Conservation (phyloP, 2,329 filamentous ascomycete genomes). For the Periconia sp. region DNA sequence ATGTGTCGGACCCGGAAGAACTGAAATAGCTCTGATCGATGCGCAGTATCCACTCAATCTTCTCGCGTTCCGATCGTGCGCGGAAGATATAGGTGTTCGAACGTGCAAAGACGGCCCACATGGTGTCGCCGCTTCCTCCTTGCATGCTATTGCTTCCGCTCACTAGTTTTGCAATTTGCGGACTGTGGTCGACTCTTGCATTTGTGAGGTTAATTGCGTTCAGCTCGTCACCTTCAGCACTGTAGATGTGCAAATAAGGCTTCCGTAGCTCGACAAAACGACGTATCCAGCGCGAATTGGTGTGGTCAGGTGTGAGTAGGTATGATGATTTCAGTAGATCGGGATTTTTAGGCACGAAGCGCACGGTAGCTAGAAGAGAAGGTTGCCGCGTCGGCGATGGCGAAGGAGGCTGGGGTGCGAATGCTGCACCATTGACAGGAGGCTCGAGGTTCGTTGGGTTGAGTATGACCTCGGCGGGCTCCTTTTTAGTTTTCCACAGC, state of each 20-base stretch:
- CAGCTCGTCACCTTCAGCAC: slow-evolving; percentile 86
- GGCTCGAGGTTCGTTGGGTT: slow-evolving; percentile 66
- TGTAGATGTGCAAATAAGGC: slow-evolving; percentile 92
- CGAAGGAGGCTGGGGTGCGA: slow-evolving; percentile 48
- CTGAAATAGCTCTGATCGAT: slow-evolving; percentile 82
- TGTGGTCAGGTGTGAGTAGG: slow-evolving; percentile 81
- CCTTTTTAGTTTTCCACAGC: slow-evolving; percentile 64
- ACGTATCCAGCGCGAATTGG: slow-evolving; percentile 84
- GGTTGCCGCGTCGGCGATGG: slow-evolving; percentile 48
- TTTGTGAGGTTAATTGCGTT: slow-evolving; percentile 88
- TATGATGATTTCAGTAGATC: slow-evolving; percentile 82
- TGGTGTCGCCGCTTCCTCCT: slow-evolving; percentile 54
- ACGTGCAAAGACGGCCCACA: slow-evolving; percentile 93
- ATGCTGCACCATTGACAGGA: slow-evolving; percentile 65
- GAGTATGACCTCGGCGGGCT: slow-evolving; percentile 54
- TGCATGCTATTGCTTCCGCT: slow-evolving; percentile 45
- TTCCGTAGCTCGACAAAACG: slow-evolving; percentile 90
- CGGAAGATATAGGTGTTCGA: slow-evolving; percentile 97
- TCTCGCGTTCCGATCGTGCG: slow-evolving; percentile 85
- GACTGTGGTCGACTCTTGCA: slow-evolving; percentile 88
- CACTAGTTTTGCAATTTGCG: slow-evolving; percentile 81
- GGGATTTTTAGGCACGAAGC: slow-evolving; percentile 77
- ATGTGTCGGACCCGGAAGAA: too few species aligned
- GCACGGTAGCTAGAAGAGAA: slow-evolving; percentile 76
- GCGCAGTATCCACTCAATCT: slow-evolving; percentile 95